phyloP scores from a whole-genome alignment of 345 rosid species.

The Salix caprea region DNA sequence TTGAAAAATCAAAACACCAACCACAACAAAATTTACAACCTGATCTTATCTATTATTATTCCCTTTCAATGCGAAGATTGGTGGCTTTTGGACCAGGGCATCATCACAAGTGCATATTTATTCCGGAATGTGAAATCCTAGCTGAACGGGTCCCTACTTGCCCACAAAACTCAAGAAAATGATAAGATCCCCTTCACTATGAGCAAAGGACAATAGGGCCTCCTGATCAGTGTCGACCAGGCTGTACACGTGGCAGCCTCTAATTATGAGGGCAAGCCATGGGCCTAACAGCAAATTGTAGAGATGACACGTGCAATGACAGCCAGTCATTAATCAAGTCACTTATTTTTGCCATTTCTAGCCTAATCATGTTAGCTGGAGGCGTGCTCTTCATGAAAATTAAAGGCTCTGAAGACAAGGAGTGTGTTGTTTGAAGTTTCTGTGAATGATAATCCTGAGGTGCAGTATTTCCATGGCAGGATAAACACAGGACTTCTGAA shows the following conservation, averaged over 20 bases:
- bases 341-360: too few species aligned
- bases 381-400: neutral
- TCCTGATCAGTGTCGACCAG: neutral
- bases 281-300: neutral
- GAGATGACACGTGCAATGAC: neutral
- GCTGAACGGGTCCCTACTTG: neutral
- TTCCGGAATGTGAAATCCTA: neutral
- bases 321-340: neutral
- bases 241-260: neutral
- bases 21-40: fast-evolving
- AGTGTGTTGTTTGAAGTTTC: neutral
- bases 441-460: neutral
- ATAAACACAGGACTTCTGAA: neutral
- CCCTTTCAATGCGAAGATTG: neutral
- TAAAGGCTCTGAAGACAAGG: neutral
- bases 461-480: neutral
- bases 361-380: neutral
- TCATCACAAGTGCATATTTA: neutral
- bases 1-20: too few species aligned
- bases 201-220: neutral
- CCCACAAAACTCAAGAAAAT: neutral
- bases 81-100: neutral
- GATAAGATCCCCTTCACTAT: neutral
- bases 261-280: neutral
- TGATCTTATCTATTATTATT: neutral